Conservation (phyloP, 768 basidiomycete species). For the Termitomyces sp. region DNA sequence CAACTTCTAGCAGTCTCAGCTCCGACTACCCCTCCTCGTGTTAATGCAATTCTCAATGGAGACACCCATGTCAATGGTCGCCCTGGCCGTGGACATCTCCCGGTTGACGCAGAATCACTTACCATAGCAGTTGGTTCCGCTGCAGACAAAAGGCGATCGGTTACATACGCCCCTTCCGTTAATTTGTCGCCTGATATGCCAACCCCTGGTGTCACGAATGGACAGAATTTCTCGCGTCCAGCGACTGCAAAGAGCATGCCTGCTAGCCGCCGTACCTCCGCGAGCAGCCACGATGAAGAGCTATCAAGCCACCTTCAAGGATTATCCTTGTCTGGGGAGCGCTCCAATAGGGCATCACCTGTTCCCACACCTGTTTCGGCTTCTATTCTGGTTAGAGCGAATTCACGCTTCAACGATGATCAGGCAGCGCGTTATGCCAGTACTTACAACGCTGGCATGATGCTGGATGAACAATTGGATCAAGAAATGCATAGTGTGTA, state of each 20-base stretch:
- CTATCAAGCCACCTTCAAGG: constrained; percentile 72
- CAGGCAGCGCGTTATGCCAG: constrained; percentile 56
- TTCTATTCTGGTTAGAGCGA: constrained; percentile 47
- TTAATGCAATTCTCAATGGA: constrained; percentile 64
- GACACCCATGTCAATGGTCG: constrained; percentile 41
- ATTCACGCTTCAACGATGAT: constrained; percentile 49
- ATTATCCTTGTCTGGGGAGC: constrained; percentile 62
- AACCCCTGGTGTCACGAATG: constrained; percentile 35
- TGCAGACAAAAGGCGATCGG: constrained; percentile 81
- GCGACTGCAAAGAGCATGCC: constrained; percentile 91
- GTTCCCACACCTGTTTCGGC: constrained; percentile 45
- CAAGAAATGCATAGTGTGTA: constrained; percentile 89
- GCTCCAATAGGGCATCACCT: constrained; percentile 51
- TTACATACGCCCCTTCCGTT: constrained; percentile 77
- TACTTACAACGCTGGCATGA: constrained; percentile 78
- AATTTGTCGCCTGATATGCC: constrained; percentile 67
- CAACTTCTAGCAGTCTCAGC: constrained; percentile 85
- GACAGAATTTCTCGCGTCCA: constrained; percentile 54
- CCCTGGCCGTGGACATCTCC: constrained; percentile 39
- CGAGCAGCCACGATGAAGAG: constrained; percentile 83
- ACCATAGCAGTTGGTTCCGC: constrained; percentile 64
- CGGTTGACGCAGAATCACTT: constrained; percentile 57
- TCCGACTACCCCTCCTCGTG: constrained; percentile 81
- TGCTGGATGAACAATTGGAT: constrained; percentile 90
- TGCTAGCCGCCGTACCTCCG: constrained; percentile 83